Evolutionary conservation across 805 yeast genomes (phyloP), one percentile per base, ranked within the genome.

Genomic region (Saccharomycopsis schoenii): DNA sequence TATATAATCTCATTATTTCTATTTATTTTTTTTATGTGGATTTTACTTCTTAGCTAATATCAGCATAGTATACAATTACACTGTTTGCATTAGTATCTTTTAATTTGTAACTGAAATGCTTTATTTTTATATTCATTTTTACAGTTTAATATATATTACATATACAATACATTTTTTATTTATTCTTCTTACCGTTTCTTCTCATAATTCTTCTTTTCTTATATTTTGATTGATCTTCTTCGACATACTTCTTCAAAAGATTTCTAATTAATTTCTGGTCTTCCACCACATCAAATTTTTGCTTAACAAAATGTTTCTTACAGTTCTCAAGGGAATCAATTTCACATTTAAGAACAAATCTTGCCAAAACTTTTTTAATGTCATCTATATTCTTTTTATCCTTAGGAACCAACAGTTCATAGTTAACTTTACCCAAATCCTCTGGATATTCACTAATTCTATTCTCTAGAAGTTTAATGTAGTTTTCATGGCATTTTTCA

Each of bases 221-320:
- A 25, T 36, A 37, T 15, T 41, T 52, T 9, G 40, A 21, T 14
- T 24, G 41, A 1, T 51, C 40, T 51, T 42, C 58, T 29, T 54
- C 55, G 36, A 39, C 36, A 37, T 63, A 61, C 42, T 59, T 63
- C 41, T 86, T 87, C 62, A 82, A 63, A 29, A 86, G 78, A 67
- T 84, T 84, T 60, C 82, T 77, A 55, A 84, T 69, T 54, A 86
- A 69, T 68, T 84, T 85, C 1, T 76, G 80, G 71, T 86, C 91
- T 5, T 79, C 81, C 40, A 87, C 80, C 37, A 79, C 62, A 58
- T 71, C 72, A 36, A 75, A 80, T 12, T 72, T 69, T 11, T 63
- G 64, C 11, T 34, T 29, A 2, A 63, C 62, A 15, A 75, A 58
- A 4, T 67, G 55, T 10, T 64, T 65, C 36, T 66, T 17, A 65